Conservation (phyloP, 1,139 yeast species). For the Yamadazyma trypodendri region DNA sequence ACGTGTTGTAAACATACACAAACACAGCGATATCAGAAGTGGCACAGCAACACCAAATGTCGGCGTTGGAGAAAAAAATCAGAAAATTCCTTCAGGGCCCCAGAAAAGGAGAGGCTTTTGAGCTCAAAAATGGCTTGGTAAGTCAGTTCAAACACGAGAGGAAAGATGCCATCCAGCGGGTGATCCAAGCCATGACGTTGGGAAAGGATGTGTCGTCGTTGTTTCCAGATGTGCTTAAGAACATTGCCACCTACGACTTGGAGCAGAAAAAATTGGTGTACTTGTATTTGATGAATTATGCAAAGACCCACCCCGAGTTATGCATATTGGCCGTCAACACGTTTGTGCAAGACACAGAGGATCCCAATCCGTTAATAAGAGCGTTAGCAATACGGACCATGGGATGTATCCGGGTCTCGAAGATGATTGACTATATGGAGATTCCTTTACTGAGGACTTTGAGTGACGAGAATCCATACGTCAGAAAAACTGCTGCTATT, state of each 20-base stretch:
- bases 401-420: constrained; percentile 97
- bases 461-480: constrained; percentile 93
- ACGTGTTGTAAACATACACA: no score
- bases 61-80: constrained; percentile 46
- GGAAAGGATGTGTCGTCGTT: constrained; percentile 97
- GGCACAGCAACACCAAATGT: no score
- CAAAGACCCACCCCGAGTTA: constrained; percentile 92
- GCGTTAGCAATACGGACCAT: constrained; percentile 97
- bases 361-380: constrained; percentile 92
- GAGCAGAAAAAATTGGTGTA: constrained; percentile 97
- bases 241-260: constrained; percentile 93
- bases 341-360: constrained; percentile 94
- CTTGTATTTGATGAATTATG: constrained; percentile 93
- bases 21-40: no score
- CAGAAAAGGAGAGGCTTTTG: constrained; percentile 75
- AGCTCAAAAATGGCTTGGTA: constrained; percentile 84
- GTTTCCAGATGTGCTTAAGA: constrained; percentile 94
- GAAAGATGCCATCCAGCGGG: constrained; percentile 94
- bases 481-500: constrained; percentile 94
- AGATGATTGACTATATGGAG: constrained; percentile 93
- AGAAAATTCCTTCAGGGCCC: constrained; percentile 47
- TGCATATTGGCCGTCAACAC: constrained; percentile 97
- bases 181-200: constrained; percentile 96
- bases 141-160: constrained; percentile 93
- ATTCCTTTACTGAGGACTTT: constrained; percentile 83